Conservation (phyloP, 345 rosid genomes). For the Mercurialis annua region DNA sequence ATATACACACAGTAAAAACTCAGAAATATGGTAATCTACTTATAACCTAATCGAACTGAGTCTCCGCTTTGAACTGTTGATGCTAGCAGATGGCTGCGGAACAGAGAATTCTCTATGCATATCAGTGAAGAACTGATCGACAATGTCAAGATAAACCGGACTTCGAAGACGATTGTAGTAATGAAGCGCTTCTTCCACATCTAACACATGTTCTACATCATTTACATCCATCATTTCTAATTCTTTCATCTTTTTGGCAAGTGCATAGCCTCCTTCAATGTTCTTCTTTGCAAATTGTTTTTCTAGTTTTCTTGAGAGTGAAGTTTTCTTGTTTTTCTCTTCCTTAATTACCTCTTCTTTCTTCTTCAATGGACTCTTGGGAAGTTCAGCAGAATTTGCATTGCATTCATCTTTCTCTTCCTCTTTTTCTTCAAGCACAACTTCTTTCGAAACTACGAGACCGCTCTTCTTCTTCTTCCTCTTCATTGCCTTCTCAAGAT, state of each 20-base stretch:
- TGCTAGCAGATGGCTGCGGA: conserved; percentile 41
- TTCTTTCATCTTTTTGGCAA: conserved; percentile 82
- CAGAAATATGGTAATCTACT: conserved; percentile 12
- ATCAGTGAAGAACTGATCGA: conserved; percentile 73
- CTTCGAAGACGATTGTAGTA: conserved; percentile 79
- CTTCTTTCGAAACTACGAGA: conserved; percentile 10
- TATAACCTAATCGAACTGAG: conserved; percentile 47
- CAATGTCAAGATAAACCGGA: conserved; percentile 78
- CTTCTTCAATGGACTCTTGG: conserved; percentile 30
- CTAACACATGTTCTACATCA: conserved; percentile 70
- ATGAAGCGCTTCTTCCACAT: conserved; percentile 78
- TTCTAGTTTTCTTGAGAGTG: conserved; percentile 18
- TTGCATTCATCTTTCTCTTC: conserved; percentile 23
- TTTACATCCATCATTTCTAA: conserved; percentile 73
- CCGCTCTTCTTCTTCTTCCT: conserved; percentile 18
- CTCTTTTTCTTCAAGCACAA: conserved; percentile 17
- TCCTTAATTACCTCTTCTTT: conserved; percentile 26
- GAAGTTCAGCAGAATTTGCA: conserved; percentile 19
- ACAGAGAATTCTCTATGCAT: conserved; percentile 71
- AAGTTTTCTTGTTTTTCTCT: conserved; percentile 29
- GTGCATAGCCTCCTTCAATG: conserved; percentile 36
- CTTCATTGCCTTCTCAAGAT: conserved; percentile 30
- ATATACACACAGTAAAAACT: conserved; percentile 21
- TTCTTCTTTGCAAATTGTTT: conserved; percentile 14
- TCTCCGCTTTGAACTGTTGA: conserved; percentile 45